Evolutionary conservation across 2,329 filamentous ascomycete genomes (phyloP).

Genomic region (Neofusicoccum parvum): DNA sequence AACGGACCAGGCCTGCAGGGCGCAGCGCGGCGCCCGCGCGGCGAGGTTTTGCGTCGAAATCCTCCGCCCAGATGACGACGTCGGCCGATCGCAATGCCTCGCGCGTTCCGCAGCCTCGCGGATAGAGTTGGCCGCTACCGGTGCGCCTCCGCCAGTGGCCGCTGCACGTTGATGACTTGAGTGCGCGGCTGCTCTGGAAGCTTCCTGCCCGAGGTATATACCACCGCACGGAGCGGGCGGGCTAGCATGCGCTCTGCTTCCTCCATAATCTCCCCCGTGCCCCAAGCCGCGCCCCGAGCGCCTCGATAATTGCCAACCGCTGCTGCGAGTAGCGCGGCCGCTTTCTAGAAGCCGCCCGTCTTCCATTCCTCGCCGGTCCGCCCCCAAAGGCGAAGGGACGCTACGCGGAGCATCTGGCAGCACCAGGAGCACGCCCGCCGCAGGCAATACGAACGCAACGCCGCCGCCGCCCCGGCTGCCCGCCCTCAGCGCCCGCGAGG

Average conservation of each 20-base stretch:
- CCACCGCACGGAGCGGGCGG: not conserved
- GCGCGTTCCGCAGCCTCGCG: not conserved
- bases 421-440: not conserved
- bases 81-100: conserved; percentile 19
- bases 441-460: not conserved
- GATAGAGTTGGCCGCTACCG: conserved; percentile 5
- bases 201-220: conserved; percentile 5
- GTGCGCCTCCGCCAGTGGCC: not conserved
- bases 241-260: not conserved
- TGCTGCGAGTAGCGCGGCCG: not conserved
- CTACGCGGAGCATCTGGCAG: not conserved
- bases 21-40: conserved; percentile 1
- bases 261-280: not conserved
- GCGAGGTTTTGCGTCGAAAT: not conserved
- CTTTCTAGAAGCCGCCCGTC: conserved; percentile 9
- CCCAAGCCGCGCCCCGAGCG: not conserved
- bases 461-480: not conserved
- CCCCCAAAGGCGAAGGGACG: not conserved
- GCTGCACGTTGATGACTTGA: not conserved
- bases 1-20: conserved; percentile 11
- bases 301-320: not conserved
- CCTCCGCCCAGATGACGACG: conserved; percentile 10
- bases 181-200: conserved; percentile 4
- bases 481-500: not conserved
- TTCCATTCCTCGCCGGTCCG: not conserved